These are phyloP conservation scores for Dactylonectria macrodidyma DNA, from an alignment of 2,329 filamentous ascomycete genomes.

Conservation along the genomic window DNA sequence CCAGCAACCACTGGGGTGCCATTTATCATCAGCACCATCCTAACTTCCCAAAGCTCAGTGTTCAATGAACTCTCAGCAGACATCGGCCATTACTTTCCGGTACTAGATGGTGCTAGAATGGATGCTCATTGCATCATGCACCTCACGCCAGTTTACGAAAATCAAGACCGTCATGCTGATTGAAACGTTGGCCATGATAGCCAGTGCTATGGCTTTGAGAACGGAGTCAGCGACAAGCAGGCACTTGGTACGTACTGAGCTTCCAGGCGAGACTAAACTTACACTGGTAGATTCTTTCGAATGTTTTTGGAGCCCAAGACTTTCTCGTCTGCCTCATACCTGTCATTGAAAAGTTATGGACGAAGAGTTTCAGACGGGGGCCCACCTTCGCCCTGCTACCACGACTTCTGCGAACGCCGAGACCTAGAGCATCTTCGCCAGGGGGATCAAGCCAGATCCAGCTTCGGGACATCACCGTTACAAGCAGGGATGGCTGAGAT, in stretches of 20 bases:
- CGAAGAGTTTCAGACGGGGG: slow-evolving; percentile 4
- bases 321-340: slow-evolving; percentile 1
- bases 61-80: slow-evolving; percentile 11
- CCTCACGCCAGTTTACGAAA: background rate
- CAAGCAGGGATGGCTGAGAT: no score
- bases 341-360: background rate
- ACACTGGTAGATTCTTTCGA: slow-evolving; percentile 8
- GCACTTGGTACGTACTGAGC: background rate
- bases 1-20: slow-evolving; percentile 1
- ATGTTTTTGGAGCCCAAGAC: slow-evolving; percentile 1
- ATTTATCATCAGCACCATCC: slow-evolving; percentile 2
- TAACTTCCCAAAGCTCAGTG: background rate
- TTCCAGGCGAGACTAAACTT: slow-evolving; percentile 1
- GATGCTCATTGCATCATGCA: background rate
- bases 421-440: background rate
- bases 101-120: background rate
- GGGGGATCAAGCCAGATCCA: background rate
- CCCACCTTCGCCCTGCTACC: background rate
- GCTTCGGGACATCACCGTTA: background rate
- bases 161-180: slow-evolving; percentile 3
- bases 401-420: background rate
- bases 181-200: background rate
- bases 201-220: background rate
- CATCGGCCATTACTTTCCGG: background rate
- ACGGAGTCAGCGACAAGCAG: slow-evolving; percentile 1